Percentiles rank a stretch among this genome's conserved stretches.
These are phyloP conservation scores for Aspergillus wentii DNA, from an alignment of 495 filamentous ascomycete genomes.

Conservation along the genomic window DNA sequence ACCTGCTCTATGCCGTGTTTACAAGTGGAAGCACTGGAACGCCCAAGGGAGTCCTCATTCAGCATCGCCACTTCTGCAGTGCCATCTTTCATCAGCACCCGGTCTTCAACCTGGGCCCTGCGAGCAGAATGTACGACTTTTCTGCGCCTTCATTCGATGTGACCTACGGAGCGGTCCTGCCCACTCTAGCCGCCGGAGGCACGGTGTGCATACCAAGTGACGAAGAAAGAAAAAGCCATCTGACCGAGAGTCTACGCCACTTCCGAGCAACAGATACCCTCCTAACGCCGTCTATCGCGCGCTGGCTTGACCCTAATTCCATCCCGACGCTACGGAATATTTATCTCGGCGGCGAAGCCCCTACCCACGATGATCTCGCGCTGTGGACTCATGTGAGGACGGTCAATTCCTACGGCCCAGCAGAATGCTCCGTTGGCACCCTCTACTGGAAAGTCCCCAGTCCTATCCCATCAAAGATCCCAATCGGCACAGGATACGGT, in stretches of 20 bases:
- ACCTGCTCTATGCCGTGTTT: too few species aligned
- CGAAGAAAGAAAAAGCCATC: not conserved
- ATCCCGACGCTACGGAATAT: conserved; percentile 29
- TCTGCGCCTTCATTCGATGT: too few species aligned
- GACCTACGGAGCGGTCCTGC: too few species aligned
- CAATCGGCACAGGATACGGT: conserved; percentile 3
- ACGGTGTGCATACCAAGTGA: conserved; percentile 8
- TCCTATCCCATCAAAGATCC: conserved; percentile 5
- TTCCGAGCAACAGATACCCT: conserved; percentile 11
- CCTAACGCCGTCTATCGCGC: conserved; percentile 49
- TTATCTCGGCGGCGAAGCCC: conserved; percentile 41
- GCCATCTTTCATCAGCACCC: too few species aligned
- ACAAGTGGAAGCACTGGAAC: too few species aligned
- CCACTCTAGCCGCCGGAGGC: too few species aligned
- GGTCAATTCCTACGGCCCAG: conserved; percentile 39
- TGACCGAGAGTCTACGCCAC: conserved; percentile 4
- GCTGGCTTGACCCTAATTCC: conserved; percentile 37
- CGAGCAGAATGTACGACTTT: too few species aligned
- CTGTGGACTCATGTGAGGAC: conserved; percentile 13
- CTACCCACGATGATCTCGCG: conserved; percentile 18
- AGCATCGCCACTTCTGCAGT: too few species aligned
- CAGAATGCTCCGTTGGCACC: conserved; percentile 33
- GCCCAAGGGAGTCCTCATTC: too few species aligned
- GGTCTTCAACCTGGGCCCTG: too few species aligned
- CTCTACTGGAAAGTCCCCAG: conserved; percentile 7